Evolutionary conservation across 441 rosid genomes (phyloP).

Genomic region (Geranium incanum): DNA sequence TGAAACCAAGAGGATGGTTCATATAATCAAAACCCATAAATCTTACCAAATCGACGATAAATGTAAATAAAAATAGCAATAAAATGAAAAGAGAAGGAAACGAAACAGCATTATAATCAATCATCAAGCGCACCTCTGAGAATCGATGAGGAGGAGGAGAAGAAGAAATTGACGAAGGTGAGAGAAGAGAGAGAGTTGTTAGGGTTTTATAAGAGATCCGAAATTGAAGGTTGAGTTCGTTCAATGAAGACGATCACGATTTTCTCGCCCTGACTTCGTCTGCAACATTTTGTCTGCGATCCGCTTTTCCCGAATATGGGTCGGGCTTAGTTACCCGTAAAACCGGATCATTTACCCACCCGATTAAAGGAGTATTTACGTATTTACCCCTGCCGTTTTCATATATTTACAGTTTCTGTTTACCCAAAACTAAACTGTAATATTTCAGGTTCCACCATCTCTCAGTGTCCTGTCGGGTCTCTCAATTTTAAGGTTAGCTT

Average conservation of each 20-base stretch:
- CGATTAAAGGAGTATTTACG: neutral
- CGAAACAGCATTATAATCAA: neutral
- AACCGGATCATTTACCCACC: neutral
- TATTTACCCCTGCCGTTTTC: neutral
- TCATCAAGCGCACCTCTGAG: neutral
- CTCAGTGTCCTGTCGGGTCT: neutral
- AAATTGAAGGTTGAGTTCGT: conserved; percentile 8
- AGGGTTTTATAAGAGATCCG: conserved; percentile 3
- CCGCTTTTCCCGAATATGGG: conserved; percentile 4
- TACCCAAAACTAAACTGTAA: neutral
- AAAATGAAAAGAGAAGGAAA: neutral
- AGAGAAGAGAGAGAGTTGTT: neutral
- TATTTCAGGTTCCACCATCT: neutral
- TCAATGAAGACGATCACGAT: neutral
- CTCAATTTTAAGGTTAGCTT: conserved; percentile 1
- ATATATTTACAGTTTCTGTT: neutral
- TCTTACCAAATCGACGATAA: neutral
- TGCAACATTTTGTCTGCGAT: neutral
- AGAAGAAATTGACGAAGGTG: neutral
- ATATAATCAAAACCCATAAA: neutral
- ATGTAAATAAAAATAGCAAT: neutral
- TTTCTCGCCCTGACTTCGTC: conserved; percentile 1
- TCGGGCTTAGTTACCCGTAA: neutral
- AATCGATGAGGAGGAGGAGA: neutral
- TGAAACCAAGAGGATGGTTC: neutral